Evolutionary conservation across 441 rosid genomes (phyloP).

Genomic region (Euphorbia schlechtendalii): DNA sequence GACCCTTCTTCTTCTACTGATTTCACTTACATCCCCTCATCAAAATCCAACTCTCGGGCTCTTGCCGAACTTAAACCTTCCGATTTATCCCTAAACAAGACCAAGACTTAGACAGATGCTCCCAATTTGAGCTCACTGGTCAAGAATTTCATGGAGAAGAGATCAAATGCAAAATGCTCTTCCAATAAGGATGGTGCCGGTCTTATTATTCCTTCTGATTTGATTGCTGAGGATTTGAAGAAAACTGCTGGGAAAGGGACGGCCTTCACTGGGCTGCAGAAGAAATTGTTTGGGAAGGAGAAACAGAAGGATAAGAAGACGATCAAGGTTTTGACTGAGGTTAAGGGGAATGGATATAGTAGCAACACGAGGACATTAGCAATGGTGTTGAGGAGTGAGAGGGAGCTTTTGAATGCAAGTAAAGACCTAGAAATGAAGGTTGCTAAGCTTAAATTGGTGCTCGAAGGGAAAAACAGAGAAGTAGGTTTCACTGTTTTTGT

Average conservation of each 20-base stretch:
- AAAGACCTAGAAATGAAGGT: slow-evolving; percentile 67
- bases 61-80: slow-evolving; percentile 44
- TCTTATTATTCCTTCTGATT: slow-evolving; percentile 49
- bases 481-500: slow-evolving; percentile 21
- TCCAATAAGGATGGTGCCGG: slow-evolving; percentile 17
- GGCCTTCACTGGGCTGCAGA: slow-evolving; percentile 46
- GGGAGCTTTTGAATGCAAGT: slow-evolving; percentile 70
- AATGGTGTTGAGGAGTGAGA: slow-evolving; percentile 87
- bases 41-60: slow-evolving; percentile 35
- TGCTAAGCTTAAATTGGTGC: slow-evolving; percentile 43
- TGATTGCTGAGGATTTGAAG: slow-evolving; percentile 64
- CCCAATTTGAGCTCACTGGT: slow-evolving; percentile 45
- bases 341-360: slow-evolving; percentile 33
- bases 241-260: slow-evolving; percentile 47
- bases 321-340: slow-evolving; percentile 59
- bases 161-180: slow-evolving; percentile 10
- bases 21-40: slow-evolving; percentile 22
- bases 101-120: slow-evolving; percentile 20
- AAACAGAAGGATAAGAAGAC: slow-evolving; percentile 46
- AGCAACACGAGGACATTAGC: slow-evolving; percentile 73
- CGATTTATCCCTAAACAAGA: slow-evolving; percentile 22
- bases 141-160: slow-evolving; percentile 35
- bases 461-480: slow-evolving; percentile 60
- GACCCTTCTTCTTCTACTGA: slow-evolving; percentile 62
- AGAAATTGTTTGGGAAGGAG: slow-evolving; percentile 69